Evolutionary conservation across 2,329 filamentous ascomycete species (phyloP).

Genomic region (Aureobasidium sp.): DNA sequence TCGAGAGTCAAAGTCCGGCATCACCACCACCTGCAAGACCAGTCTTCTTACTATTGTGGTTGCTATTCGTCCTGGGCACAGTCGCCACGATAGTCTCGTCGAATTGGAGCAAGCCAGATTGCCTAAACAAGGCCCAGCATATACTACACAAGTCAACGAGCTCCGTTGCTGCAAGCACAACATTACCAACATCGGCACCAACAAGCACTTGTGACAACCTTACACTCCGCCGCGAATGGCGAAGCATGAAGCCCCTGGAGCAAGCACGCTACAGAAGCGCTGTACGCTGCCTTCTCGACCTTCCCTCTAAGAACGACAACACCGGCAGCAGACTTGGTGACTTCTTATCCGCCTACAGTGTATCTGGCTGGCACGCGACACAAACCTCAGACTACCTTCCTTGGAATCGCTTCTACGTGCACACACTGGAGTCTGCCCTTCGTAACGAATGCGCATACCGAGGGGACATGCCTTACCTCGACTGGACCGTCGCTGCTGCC

Average conservation of each 20-base stretch:
- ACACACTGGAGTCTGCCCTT: constrained; percentile 23
- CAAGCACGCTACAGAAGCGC: constrained; percentile 23
- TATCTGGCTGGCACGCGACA: constrained; percentile 21
- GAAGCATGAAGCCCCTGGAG: constrained; percentile 18
- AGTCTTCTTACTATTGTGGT: constrained; percentile 2
- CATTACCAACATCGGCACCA: constrained; percentile 6
- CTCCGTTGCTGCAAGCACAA: not conserved
- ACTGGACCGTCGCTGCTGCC: constrained; percentile 23
- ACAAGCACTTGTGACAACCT: constrained; percentile 12
- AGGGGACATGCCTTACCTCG: constrained; percentile 23
- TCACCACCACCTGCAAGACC: constrained; percentile 6
- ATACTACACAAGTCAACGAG: not conserved
- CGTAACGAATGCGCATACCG: constrained; percentile 22
- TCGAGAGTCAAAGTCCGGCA: not conserved
- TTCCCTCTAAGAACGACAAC: constrained; percentile 19
- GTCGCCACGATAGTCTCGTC: constrained; percentile 7
- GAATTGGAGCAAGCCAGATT: constrained; percentile 1
- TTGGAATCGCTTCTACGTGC: constrained; percentile 26
- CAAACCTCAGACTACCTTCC: constrained; percentile 22
- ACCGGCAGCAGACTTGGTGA: constrained; percentile 23
- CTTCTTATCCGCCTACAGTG: constrained; percentile 23
- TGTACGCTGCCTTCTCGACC: constrained; percentile 22
- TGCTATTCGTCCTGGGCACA: constrained; percentile 10
- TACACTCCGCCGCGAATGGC: constrained; percentile 22
- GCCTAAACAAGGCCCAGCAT: not conserved